phyloP scores from a whole-genome alignment of 352 stramenopile species.

The Phytophthora multivora region DNA sequence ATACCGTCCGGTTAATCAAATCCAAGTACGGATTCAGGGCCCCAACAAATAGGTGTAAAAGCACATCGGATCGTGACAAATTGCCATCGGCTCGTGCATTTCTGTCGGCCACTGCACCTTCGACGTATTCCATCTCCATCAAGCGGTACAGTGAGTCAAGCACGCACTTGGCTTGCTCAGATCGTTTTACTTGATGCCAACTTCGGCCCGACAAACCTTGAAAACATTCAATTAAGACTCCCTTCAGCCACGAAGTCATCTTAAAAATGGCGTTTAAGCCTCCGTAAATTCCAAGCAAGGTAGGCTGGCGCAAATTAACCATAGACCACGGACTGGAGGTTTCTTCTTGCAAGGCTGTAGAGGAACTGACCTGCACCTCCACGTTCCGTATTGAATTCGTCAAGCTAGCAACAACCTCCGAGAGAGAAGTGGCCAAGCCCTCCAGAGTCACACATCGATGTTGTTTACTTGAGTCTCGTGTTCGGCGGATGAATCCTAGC shows the following conservation, averaged over 20 bases:
- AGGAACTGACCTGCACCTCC: slow-evolving; percentile 19
- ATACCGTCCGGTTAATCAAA: slow-evolving; percentile 54
- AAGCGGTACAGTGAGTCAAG: slow-evolving; percentile 50
- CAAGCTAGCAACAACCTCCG: slow-evolving; percentile 30
- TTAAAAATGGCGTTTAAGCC: slow-evolving; percentile 50
- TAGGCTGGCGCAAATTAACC: slow-evolving; percentile 34
- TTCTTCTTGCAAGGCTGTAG: neutral
- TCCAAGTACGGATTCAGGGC: slow-evolving; percentile 57
- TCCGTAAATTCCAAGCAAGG: slow-evolving; percentile 50
- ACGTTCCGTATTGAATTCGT: slow-evolving; percentile 29
- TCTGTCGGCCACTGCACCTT: slow-evolving; percentile 24
- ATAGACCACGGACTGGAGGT: slow-evolving; percentile 30
- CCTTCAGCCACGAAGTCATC: slow-evolving; percentile 51
- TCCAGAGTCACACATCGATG: slow-evolving; percentile 45
- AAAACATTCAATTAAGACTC: slow-evolving; percentile 40
- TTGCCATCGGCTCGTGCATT: neutral
- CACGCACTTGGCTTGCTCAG: slow-evolving; percentile 47
- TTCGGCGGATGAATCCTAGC: slow-evolving; percentile 25
- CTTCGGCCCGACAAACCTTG: slow-evolving; percentile 17
- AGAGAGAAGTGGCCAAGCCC: slow-evolving; percentile 55
- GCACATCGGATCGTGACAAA: slow-evolving; percentile 49
- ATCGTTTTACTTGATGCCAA: slow-evolving; percentile 34
- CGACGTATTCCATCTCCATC: slow-evolving; percentile 47
- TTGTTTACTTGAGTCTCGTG: slow-evolving; percentile 15
- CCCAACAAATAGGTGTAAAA: slow-evolving; percentile 51